Evolutionary conservation across 2,329 filamentous ascomycete species (phyloP), one percentile per base, ranked within the genome.

Genomic region (Aureobasidium sp.): DNA sequence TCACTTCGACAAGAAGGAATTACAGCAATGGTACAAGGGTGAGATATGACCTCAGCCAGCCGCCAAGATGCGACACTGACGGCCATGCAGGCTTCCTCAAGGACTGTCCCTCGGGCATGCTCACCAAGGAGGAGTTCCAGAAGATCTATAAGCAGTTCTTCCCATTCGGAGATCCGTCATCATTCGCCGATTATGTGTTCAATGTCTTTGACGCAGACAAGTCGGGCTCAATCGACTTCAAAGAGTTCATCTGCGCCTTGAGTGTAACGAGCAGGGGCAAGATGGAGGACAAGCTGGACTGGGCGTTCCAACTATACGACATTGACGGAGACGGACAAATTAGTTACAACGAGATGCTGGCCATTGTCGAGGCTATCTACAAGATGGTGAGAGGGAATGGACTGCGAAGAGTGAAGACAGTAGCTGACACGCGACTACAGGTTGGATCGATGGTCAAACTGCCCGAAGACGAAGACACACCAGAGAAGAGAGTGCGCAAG

Each of bases 21-120:
- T 99, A 74, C 94, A 99, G 76, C 93, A 97, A 86, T 99, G 94
- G 94, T 97, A 99, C 79, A 97, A 97, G 83, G 94, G 94, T 96
- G 77, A 66, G 85, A 24, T 11, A 19, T 4, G n/a, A n/a, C 8
- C 19, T 17, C 1, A 7, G n/a, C 8, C 33, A 42, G 22, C 17
- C 40, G 22, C 6, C n/a, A n/a, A 15, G 27, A 15, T 17, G n/a
- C n/a, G 19, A 44, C 44, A 56, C 50, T 73, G 60, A 70, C 49
- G 29, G 33, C n/a, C 19, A 52, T 27, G 11, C 70, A 97, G 93
- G 93, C 66, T 97, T 99, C 79, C 83, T 97, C 65, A 97, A 97
- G 81, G 94, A 99, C 77, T 99, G 94, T 77, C 94, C 94, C 5
- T 92, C 90, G 45, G 94, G 94, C 75, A 96, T 91, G 81, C 88